Evolutionary conservation across 805 yeast species (phyloP).

Genomic region (Millerozyma acaciae): DNA sequence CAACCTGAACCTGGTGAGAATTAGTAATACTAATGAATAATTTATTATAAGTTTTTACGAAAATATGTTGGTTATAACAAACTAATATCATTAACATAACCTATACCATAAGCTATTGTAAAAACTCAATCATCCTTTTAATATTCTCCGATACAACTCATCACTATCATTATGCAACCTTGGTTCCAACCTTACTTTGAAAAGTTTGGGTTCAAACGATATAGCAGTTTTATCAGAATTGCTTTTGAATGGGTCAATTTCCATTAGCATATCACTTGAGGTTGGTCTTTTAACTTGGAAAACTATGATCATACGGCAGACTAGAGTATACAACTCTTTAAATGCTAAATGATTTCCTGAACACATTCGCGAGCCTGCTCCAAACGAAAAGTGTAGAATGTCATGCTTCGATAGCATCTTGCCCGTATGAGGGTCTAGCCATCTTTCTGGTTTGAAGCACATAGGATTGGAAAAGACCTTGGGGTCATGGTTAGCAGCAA

Average conservation of each 20-base stretch:
- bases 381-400: constrained; percentile 53
- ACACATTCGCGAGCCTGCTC: constrained; percentile 72
- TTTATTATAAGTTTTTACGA: no score
- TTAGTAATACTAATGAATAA: no score
- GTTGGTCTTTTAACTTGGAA: constrained; percentile 47
- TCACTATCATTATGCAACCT: constrained; percentile 17
- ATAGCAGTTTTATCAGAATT: constrained; percentile 4
- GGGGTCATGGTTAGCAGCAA: constrained; percentile 66
- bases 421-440: constrained; percentile 30
- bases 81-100: no score
- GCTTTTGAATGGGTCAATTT: constrained; percentile 45
- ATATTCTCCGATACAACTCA: constrained; percentile 14
- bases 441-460: constrained; percentile 51
- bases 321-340: constrained; percentile 58
- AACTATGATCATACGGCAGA: constrained; percentile 48
- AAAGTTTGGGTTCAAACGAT: constrained; percentile 7
- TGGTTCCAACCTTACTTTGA: constrained; percentile 13
- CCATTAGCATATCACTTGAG: constrained; percentile 30
- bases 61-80: no score
- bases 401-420: constrained; percentile 11
- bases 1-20: constrained; percentile 6
- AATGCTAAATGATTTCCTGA: constrained; percentile 63
- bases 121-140: constrained; percentile 1
- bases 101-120: no score
- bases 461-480: constrained; percentile 39